Percentiles rank a stretch among this genome's conserved stretches.
Evolutionary conservation across 345 rosid species (phyloP).

Genomic region (Laguncularia racemosa): DNA sequence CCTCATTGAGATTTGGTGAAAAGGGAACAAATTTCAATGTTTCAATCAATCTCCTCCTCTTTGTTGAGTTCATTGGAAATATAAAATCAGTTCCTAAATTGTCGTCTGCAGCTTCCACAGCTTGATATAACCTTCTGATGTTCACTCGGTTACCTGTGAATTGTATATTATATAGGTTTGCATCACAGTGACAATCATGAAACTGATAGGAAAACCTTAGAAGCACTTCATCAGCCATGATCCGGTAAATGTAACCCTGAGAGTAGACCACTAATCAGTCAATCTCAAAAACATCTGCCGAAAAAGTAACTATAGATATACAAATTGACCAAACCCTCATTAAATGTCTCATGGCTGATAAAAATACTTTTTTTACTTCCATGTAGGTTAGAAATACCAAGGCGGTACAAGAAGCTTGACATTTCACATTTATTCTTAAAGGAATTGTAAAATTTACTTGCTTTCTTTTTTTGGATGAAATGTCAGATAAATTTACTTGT

Average conservation of each 20-base stretch:
- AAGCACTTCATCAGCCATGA: conserved; percentile 53
- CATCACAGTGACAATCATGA: conserved; percentile 22
- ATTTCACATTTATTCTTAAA: too few relatives aligned
- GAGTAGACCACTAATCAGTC: conserved; percentile 1
- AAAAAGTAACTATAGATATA: neutral
- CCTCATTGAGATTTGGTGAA: conserved; percentile 32
- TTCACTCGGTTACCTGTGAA: conserved; percentile 36
- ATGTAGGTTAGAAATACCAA: neutral
- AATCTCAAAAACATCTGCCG: neutral
- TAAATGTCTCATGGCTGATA: neutral
- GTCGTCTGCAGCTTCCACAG: conserved; percentile 33
- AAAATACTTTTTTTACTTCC: neutral
- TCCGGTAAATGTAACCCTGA: conserved; percentile 45
- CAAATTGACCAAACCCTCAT: neutral
- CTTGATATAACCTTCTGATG: conserved; percentile 51
- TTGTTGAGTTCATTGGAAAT: conserved; percentile 31
- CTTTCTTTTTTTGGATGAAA: too few relatives aligned
- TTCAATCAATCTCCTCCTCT: conserved; percentile 15
- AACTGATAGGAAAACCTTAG: conserved; percentile 28
- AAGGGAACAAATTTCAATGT: conserved; percentile 21
- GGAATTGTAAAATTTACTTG: neutral
- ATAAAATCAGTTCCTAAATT: conserved; percentile 28
- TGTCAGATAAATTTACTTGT: too few relatives aligned
- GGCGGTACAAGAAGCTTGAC: neutral
- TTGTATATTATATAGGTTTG: conserved; percentile 22